Percentiles rank a stretch among this genome's conserved stretches.
Conservation (phyloP, 2,329 filamentous ascomycete genomes). For the Dothiorella sarmentorum region DNA sequence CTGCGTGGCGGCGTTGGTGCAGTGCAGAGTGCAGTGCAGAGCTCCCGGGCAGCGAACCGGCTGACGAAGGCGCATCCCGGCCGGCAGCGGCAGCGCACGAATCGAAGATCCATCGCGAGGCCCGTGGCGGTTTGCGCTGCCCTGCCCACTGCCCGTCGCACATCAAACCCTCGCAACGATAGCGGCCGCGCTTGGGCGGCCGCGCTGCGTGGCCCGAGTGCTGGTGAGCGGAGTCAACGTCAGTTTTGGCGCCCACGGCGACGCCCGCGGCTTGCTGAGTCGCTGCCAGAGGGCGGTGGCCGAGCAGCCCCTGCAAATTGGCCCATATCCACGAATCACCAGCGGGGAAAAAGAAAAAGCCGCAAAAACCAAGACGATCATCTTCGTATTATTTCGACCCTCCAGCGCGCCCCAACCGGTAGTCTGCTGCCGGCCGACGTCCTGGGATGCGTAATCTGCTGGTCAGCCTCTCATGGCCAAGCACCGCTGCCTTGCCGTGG, state of each 20-base stretch:
- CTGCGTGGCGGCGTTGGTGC: constrained; percentile 15
- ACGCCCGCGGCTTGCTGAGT: constrained; percentile 14
- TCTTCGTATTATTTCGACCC: constrained; percentile 16
- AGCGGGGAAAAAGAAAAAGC: constrained; percentile 17
- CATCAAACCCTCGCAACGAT: constrained; percentile 15
- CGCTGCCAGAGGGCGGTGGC: constrained; percentile 11
- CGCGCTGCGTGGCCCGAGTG: constrained; percentile 7
- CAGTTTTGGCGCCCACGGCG: constrained; percentile 14
- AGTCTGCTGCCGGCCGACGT: constrained; percentile 8
- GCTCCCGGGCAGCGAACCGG: not conserved
- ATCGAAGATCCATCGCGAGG: constrained; percentile 16
- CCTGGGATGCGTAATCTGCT: constrained; percentile 11
- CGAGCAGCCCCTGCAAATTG: constrained; percentile 14
- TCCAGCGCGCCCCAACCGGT: not conserved
- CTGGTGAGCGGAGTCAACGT: constrained; percentile 14
- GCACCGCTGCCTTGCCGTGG: constrained; percentile 3
- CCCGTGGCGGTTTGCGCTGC: not conserved
- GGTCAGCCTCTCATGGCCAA: constrained; percentile 6
- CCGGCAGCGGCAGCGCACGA: constrained; percentile 7
- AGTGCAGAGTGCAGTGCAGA: not conserved
- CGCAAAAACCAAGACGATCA: constrained; percentile 16
- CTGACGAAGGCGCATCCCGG: constrained; percentile 6
- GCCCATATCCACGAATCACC: constrained; percentile 14
- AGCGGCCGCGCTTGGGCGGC: constrained; percentile 3
- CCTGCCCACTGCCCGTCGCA: not conserved